Conservation (phyloP, 805 yeast species). For the Cyberlindnera lachancei region DNA sequence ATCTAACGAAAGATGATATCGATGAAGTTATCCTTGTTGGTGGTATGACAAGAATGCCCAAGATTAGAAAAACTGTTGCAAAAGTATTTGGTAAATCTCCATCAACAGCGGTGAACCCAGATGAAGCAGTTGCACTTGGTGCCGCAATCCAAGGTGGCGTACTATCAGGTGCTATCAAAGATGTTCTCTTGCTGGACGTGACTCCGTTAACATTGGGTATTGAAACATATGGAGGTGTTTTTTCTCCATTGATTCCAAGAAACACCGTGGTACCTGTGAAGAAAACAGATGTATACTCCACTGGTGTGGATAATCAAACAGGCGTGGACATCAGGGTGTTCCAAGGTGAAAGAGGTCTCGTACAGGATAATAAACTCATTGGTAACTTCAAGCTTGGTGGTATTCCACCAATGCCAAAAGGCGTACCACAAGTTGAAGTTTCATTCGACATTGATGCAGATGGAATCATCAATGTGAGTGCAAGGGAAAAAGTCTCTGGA, state of each 20-base stretch:
- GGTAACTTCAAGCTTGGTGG: slow-evolving; percentile 68
- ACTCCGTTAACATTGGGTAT: slow-evolving; percentile 80
- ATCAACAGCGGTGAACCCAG: slow-evolving; percentile 75
- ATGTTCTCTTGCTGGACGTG: slow-evolving; percentile 71
- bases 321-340: slow-evolving; percentile 73
- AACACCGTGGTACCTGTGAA: slow-evolving; percentile 73
- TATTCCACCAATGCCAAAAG: slow-evolving; percentile 72
- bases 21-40: slow-evolving; percentile 77
- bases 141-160: slow-evolving; percentile 90
- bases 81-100: slow-evolving; percentile 56
- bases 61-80: slow-evolving; percentile 56
- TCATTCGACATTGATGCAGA: slow-evolving; percentile 78
- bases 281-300: slow-evolving; percentile 66
- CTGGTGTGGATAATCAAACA: slow-evolving; percentile 81
- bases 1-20: slow-evolving; percentile 51
- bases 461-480: slow-evolving; percentile 76
- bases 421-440: slow-evolving; percentile 72
- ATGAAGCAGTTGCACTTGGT: slow-evolving; percentile 87
- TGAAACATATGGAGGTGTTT: slow-evolving; percentile 80
- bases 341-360: slow-evolving; percentile 78
- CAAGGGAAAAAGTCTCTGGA: slow-evolving; percentile 72
- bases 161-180: slow-evolving; percentile 73
- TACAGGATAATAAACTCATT: slow-evolving; percentile 68
- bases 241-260: slow-evolving; percentile 71
- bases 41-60: slow-evolving; percentile 90